Evolutionary conservation across 805 yeast genomes (phyloP).

Genomic region (Schizosaccharomyces lindneri): DNA sequence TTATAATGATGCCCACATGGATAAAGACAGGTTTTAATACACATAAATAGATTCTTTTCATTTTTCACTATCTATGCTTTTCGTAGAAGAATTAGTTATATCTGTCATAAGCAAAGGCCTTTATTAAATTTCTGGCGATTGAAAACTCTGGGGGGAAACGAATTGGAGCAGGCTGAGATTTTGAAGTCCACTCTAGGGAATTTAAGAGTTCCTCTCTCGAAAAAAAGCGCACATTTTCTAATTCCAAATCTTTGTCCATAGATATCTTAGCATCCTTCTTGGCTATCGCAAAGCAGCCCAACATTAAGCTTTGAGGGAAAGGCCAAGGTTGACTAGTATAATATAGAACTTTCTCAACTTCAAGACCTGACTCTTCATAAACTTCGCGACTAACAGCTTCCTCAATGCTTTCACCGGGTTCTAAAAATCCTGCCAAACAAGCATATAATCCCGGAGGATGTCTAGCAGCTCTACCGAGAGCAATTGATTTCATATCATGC

Average conservation of each 20-base stretch:
- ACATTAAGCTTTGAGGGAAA: conserved; percentile 77
- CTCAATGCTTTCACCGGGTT: conserved; percentile 81
- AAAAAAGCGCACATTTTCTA: conserved; percentile 71
- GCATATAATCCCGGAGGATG: conserved; percentile 30
- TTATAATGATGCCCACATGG: no score
- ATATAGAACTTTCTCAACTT: conserved; percentile 30
- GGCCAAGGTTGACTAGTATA: conserved; percentile 91
- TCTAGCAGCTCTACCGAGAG: conserved; percentile 48
- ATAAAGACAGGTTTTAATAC: no score
- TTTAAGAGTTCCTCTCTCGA: conserved; percentile 24
- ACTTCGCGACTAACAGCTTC: conserved; percentile 69
- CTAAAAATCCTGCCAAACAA: conserved; percentile 87
- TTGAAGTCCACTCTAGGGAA: background rate
- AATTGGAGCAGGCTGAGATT: background rate
- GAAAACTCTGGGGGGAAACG: background rate
- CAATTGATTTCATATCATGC: conserved; percentile 29
- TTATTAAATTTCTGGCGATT: background rate
- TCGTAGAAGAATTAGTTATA: no score
- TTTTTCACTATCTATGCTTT: no score
- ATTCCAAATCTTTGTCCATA: conserved; percentile 64
- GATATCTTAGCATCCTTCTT: conserved; percentile 36
- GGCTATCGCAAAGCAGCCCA: conserved; percentile 76
- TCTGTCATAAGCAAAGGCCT: background rate
- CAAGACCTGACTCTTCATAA: conserved; percentile 88
- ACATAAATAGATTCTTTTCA: background rate